Conservation (phyloP, 2,329 filamentous ascomycete species). For the Gaeumannomyces sp. region DNA sequence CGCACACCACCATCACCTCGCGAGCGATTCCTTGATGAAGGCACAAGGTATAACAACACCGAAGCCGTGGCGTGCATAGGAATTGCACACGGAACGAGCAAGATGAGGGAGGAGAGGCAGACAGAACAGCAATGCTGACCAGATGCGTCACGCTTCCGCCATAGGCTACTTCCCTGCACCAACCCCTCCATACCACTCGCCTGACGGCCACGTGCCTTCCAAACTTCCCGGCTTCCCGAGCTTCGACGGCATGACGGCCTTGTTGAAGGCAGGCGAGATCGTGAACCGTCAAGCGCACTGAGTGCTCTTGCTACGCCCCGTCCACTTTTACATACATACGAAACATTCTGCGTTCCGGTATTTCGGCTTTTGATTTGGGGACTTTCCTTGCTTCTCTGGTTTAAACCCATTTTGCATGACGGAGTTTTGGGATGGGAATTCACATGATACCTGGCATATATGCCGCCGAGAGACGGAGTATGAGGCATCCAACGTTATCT, state of each 20-base stretch:
- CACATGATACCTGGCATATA: neutral
- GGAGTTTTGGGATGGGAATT: neutral
- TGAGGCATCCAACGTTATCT: neutral
- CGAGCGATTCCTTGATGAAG: slow-evolving; percentile 3
- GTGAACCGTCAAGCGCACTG: slow-evolving; percentile 37
- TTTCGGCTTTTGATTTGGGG: neutral
- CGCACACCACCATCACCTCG: neutral
- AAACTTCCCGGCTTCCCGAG: slow-evolving; percentile 20
- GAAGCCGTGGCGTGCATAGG: neutral
- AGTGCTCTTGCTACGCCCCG: neutral
- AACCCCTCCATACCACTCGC: neutral
- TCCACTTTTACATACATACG: neutral
- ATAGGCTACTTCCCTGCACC: slow-evolving; percentile 7
- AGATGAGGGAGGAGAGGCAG: neutral
- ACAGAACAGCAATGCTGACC: slow-evolving; percentile 5
- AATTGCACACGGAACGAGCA: neutral
- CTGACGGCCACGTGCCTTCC: neutral
- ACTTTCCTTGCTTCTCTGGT: neutral
- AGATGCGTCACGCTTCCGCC: neutral
- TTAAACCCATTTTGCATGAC: neutral
- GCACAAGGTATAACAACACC: slow-evolving; percentile 1
- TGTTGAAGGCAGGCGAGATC: slow-evolving; percentile 54
- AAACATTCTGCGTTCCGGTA: neutral
- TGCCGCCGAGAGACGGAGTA: neutral
- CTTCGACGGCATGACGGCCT: slow-evolving; percentile 53